Conservation (phyloP, 192 early-diverging fungal species). For the Entomortierella parvispora region DNA sequence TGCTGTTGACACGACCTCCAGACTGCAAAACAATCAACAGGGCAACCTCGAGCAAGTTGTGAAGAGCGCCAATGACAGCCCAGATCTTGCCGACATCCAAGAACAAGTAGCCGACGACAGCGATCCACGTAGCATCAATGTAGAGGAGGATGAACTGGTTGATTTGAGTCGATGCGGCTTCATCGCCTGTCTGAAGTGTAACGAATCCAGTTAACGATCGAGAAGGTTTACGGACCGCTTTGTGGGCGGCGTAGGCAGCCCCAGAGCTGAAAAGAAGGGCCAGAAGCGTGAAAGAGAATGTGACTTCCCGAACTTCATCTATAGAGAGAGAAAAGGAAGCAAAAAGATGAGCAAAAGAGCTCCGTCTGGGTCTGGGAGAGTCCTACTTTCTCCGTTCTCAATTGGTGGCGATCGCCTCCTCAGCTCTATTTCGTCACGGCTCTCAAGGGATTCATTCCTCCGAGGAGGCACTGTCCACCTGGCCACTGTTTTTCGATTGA, state of each 20-base stretch:
- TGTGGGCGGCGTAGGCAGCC: slow-evolving; percentile 25
- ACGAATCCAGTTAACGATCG: slow-evolving; percentile 46
- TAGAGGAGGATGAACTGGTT: slow-evolving; percentile 39
- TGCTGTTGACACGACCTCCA: slow-evolving; percentile 43
- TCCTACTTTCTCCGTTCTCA: neutral
- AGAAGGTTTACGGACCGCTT: slow-evolving; percentile 24
- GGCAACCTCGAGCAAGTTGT: slow-evolving; percentile 55
- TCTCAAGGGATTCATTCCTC: too few relatives aligned
- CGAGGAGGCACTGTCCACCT: too few relatives aligned
- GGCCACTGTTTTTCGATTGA: too few relatives aligned
- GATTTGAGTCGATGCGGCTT: slow-evolving; percentile 42
- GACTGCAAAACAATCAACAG: slow-evolving; percentile 50
- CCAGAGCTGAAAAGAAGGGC: slow-evolving; percentile 26
- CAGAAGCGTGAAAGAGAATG: slow-evolving; percentile 34
- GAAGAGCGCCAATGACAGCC: slow-evolving; percentile 48
- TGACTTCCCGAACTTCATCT: slow-evolving; percentile 39
- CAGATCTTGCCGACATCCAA: slow-evolving; percentile 57
- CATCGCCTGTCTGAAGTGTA: slow-evolving; percentile 19
- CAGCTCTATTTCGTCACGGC: too few relatives aligned
- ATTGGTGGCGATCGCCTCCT: neutral
- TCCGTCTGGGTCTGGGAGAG: too few relatives aligned
- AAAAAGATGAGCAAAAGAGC: neutral
- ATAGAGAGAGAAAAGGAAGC: neutral
- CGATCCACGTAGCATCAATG: slow-evolving; percentile 40
- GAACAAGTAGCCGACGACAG: slow-evolving; percentile 32